These are phyloP conservation scores for Aureobasidium sp. DNA, from an alignment of 2,329 filamentous ascomycete genomes.

Conservation along the genomic window DNA sequence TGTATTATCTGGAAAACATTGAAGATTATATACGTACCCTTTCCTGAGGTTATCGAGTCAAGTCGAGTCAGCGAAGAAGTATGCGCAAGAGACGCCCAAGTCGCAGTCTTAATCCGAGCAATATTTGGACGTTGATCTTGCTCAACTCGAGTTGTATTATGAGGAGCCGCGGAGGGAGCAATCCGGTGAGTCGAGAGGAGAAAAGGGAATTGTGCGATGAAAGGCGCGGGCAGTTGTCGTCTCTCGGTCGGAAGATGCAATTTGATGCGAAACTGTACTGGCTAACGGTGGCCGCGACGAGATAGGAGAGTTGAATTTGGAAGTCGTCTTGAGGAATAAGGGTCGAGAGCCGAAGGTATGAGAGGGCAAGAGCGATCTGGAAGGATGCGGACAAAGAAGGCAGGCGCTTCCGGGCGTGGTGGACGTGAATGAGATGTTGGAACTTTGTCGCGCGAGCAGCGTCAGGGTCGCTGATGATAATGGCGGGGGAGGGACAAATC, in stretches of 20 bases:
- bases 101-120: neutral
- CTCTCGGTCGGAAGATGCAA: neutral
- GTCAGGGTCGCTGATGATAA: conserved; percentile 3
- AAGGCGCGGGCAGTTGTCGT: conserved; percentile 7
- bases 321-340: neutral
- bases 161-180: neutral
- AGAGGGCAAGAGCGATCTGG: neutral
- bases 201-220: neutral
- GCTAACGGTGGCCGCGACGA: neutral
- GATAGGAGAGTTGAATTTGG: neutral
- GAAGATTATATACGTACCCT: conserved; percentile 1
- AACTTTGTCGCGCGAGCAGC: conserved; percentile 4
- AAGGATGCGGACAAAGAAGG: conserved; percentile 8
- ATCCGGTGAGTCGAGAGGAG: neutral
- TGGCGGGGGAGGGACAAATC: neutral
- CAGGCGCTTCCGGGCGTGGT: conserved; percentile 5
- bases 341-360: neutral
- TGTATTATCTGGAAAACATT: neutral
- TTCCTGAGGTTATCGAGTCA: neutral
- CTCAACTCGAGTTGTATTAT: neutral
- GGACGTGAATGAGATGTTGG: neutral
- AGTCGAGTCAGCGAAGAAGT: neutral
- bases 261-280: conserved; percentile 13
- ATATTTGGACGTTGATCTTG: neutral
- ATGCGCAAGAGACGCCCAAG: neutral